Percentiles rank a stretch among this genome's conserved stretches.
Conservation (phyloP, 768 basidiomycete genomes). For the Pleurotus cornucopiae region DNA sequence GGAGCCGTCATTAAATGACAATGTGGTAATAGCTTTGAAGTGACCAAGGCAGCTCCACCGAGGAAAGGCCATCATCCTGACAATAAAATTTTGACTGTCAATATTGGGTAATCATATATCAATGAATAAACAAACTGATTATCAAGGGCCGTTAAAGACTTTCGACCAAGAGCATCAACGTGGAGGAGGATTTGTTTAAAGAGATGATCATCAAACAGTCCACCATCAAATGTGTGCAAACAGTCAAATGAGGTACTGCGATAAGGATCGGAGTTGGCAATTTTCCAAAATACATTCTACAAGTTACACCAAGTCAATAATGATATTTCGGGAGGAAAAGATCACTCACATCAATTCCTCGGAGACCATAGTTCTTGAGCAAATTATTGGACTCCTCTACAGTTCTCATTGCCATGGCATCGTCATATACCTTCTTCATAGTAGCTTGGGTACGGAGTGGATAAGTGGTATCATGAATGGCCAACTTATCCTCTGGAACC, state of each 20-base stretch:
- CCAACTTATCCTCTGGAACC: conserved; percentile 21
- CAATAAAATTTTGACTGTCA: not conserved
- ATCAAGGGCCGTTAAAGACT: conserved; percentile 15
- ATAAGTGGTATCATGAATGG: conserved; percentile 16
- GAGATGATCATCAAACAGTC: conserved; percentile 29
- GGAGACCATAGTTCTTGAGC: too few relatives aligned
- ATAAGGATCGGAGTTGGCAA: conserved; percentile 9
- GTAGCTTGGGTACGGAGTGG: not conserved
- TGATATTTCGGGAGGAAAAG: too few relatives aligned
- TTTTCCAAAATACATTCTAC: conserved; percentile 37
- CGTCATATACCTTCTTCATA: too few relatives aligned
- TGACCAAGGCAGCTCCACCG: conserved; percentile 29
- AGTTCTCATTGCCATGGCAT: too few relatives aligned
- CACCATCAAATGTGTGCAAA: conserved; percentile 30
- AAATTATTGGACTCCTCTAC: too few relatives aligned
- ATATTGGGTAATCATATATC: not conserved
- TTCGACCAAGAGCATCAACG: conserved; percentile 12
- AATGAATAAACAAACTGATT: conserved; percentile 18
- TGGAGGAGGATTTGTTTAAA: conserved; percentile 19
- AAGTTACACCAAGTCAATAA: not conserved
- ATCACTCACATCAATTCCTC: too few relatives aligned
- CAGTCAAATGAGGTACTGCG: conserved; percentile 30
- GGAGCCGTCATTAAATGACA: conserved; percentile 27
- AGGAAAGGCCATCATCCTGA: conserved; percentile 24
- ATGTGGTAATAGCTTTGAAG: conserved; percentile 19